phyloP scores from a whole-genome alignment of 805 yeast genomes.

The Hagleromyces aurorensis region DNA sequence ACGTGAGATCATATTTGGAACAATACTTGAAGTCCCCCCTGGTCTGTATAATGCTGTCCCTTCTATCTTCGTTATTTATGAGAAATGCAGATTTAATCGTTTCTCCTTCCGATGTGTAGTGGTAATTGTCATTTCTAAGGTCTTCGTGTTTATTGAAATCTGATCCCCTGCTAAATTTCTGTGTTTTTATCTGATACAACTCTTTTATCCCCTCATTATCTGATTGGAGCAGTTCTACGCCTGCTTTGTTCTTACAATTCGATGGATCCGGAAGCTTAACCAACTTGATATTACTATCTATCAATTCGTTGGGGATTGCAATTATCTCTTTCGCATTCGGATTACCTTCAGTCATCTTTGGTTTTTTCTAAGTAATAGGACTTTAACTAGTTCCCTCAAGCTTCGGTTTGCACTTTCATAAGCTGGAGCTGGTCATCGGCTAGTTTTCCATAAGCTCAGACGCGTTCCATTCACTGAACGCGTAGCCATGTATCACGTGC shows the following conservation, averaged over 20 bases:
- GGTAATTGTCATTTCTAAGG: slow-evolving; percentile 20
- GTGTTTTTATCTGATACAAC: slow-evolving; percentile 15
- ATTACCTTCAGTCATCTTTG: too few relatives aligned
- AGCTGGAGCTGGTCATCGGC: too few relatives aligned
- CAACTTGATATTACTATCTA: slow-evolving; percentile 2
- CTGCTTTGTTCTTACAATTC: slow-evolving; percentile 15
- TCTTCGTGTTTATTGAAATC: slow-evolving; percentile 16
- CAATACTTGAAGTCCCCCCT: slow-evolving; percentile 15
- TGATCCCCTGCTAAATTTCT: slow-evolving; percentile 22
- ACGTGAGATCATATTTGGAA: slow-evolving; percentile 20
- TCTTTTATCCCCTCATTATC: slow-evolving; percentile 7
- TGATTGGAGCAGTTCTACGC: slow-evolving; percentile 11
- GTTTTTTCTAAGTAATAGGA: too few relatives aligned
- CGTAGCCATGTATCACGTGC: too few relatives aligned
- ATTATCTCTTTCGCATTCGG: too few relatives aligned
- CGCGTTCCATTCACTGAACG: too few relatives aligned
- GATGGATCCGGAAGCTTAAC: slow-evolving; percentile 27
- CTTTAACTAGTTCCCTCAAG: too few relatives aligned
- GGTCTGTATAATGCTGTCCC: slow-evolving; percentile 19
- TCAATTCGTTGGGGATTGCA: slow-evolving; percentile 6
- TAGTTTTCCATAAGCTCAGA: too few relatives aligned
- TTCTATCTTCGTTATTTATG: slow-evolving; percentile 13
- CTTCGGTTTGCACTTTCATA: too few relatives aligned
- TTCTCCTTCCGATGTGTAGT: slow-evolving; percentile 17
- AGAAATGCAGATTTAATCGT: slow-evolving; percentile 24